These are phyloP conservation scores for Tylopilus sp. DNA, from an alignment of 768 basidiomycete genomes.

Conservation along the genomic window DNA sequence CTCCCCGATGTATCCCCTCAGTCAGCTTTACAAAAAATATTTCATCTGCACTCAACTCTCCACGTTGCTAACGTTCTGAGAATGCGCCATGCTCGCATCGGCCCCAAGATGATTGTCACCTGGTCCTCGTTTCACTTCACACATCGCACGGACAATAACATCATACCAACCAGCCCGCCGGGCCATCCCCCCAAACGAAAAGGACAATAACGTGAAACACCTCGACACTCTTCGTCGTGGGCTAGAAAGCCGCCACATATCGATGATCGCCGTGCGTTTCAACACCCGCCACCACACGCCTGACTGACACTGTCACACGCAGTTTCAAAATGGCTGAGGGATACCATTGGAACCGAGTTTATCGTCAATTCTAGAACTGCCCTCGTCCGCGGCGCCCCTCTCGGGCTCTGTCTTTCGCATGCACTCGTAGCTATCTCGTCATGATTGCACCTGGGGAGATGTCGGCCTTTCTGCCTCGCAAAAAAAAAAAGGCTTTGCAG, in stretches of 20 bases:
- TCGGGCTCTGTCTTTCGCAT: conserved; percentile 43
- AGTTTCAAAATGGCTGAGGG: conserved; percentile 38
- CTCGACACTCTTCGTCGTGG: conserved; percentile 40
- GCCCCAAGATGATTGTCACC: not conserved
- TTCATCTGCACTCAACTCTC: not conserved
- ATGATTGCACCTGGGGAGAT: conserved; percentile 49
- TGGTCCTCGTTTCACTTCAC: not conserved
- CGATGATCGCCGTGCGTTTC: conserved; percentile 43
- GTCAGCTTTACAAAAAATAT: not conserved
- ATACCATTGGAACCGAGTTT: conserved; percentile 54
- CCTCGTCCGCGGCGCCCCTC: conserved; percentile 55
- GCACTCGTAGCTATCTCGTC: conserved; percentile 55
- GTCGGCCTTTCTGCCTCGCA: conserved; percentile 48
- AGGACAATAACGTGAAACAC: conserved; percentile 11
- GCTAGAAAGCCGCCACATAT: conserved; percentile 53
- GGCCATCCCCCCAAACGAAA: conserved; percentile 9
- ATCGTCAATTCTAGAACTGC: conserved; percentile 64
- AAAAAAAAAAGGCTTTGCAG: conserved; percentile 61
- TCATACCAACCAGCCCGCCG: not conserved
- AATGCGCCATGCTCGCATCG: not conserved
- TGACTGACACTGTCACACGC: not conserved
- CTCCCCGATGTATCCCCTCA: not conserved
- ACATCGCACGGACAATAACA: not conserved
- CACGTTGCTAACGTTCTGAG: not conserved
- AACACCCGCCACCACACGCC: not conserved